Conservation (phyloP, 2,329 filamentous ascomycete species). For the Graphium sp. region DNA sequence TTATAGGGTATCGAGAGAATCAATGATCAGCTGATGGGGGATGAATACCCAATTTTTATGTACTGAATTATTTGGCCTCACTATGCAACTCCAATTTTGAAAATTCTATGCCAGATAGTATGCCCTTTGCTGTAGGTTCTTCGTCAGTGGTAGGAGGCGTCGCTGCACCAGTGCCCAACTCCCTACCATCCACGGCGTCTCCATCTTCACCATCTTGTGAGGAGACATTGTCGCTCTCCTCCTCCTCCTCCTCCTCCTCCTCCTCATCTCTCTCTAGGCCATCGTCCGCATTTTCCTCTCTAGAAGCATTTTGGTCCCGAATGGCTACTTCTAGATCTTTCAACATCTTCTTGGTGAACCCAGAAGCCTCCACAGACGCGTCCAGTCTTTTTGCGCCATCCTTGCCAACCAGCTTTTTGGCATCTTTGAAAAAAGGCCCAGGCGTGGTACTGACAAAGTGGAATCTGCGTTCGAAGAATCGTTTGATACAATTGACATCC, state of each 20-base stretch:
- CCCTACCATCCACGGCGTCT: too few species aligned
- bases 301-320: slow-evolving; percentile 48
- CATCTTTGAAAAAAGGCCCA: slow-evolving; percentile 75
- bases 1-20: too few species aligned
- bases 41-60: too few species aligned
- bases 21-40: too few species aligned
- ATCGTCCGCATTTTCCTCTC: slow-evolving; percentile 16
- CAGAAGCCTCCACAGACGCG: slow-evolving; percentile 77
- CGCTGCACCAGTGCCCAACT: too few species aligned
- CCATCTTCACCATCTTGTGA: slow-evolving; percentile 11
- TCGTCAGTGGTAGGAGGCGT: too few species aligned
- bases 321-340: slow-evolving; percentile 89
- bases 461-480: slow-evolving; percentile 81
- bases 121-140: too few species aligned
- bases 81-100: too few species aligned
- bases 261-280: slow-evolving; percentile 10
- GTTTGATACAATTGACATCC: slow-evolving; percentile 88
- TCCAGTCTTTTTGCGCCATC: slow-evolving; percentile 58
- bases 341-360: slow-evolving; percentile 92
- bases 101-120: too few species aligned
- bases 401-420: slow-evolving; percentile 54
- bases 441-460: slow-evolving; percentile 68
- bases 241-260: slow-evolving; percentile 13
- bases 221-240: slow-evolving; percentile 11
- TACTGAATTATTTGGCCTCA: too few species aligned